A percentile compares a stretch with the other conserved stretches of the same genome.
Evolutionary conservation across 2,329 filamentous ascomycete species (phyloP).

Genomic region (Cladophialophora psammophila): DNA sequence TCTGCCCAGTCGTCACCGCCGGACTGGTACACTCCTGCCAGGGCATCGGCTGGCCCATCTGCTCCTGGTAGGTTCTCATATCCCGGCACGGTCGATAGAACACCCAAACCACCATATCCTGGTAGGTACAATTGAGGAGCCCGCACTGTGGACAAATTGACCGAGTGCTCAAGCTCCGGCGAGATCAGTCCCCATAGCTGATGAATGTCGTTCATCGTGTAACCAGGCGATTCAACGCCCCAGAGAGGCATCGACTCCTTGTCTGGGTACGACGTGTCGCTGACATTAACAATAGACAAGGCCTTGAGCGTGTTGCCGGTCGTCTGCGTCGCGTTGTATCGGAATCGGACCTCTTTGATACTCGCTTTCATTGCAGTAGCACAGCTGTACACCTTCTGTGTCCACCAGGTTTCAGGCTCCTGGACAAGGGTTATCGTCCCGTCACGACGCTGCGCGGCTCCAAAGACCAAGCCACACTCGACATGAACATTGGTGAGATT

Average conservation of each 20-base stretch:
- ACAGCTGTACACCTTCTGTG: slow-evolving; percentile 54
- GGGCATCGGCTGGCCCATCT: slow-evolving; percentile 42
- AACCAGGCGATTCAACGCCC: slow-evolving; percentile 49
- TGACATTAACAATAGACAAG: slow-evolving; percentile 47
- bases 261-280: slow-evolving; percentile 48
- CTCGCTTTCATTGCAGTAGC: slow-evolving; percentile 52
- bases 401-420: slow-evolving; percentile 54
- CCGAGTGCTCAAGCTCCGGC: slow-evolving; percentile 41
- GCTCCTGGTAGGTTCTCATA: slow-evolving; percentile 47
- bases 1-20: slow-evolving; percentile 13
- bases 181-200: slow-evolving; percentile 54
- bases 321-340: slow-evolving; percentile 47
- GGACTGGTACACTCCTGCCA: slow-evolving; percentile 21
- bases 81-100: slow-evolving; percentile 30
- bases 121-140: slow-evolving; percentile 45
- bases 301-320: slow-evolving; percentile 47
- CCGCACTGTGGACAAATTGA: slow-evolving; percentile 47
- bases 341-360: slow-evolving; percentile 56
- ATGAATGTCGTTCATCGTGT: slow-evolving; percentile 39
- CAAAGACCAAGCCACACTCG: slow-evolving; percentile 52
- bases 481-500: slow-evolving; percentile 55
- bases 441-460: slow-evolving; percentile 49
- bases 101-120: slow-evolving; percentile 35
- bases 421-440: slow-evolving; percentile 47
- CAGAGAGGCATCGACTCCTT: slow-evolving; percentile 46